Evolutionary conservation across 768 basidiomycete species (phyloP).

Genomic region (Albatrellus ellisii): DNA sequence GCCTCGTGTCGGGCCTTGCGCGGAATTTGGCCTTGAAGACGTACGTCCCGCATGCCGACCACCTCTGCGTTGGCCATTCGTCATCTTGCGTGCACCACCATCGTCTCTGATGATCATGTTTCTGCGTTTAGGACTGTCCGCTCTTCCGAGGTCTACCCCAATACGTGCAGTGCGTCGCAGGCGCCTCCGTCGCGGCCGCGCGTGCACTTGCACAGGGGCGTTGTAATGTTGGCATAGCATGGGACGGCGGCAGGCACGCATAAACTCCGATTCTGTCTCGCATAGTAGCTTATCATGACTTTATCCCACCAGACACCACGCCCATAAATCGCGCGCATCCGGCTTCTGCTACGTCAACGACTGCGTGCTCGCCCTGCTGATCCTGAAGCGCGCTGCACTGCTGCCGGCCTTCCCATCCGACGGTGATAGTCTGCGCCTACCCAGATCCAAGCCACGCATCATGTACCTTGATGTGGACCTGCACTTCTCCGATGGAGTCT

Average conservation of each 20-base stretch:
- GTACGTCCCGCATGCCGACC: constrained; percentile 24
- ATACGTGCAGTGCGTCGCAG: constrained; percentile 63
- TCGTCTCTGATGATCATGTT: neutral
- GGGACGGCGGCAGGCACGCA: constrained; percentile 85
- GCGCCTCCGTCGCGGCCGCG: constrained; percentile 67
- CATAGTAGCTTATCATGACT: neutral
- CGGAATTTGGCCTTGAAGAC: constrained; percentile 47
- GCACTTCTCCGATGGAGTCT: constrained; percentile 85
- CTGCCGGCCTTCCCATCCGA: constrained; percentile 1
- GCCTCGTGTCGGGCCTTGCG: constrained; percentile 11
- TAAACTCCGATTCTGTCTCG: too few relatives aligned
- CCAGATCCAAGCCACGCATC: constrained; percentile 41
- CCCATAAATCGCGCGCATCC: constrained; percentile 60
- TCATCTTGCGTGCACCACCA: neutral
- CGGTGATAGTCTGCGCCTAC: neutral
- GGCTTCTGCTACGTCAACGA: constrained; percentile 96
- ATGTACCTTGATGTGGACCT: constrained; percentile 92
- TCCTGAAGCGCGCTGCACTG: constrained; percentile 34
- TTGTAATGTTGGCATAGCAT: constrained; percentile 60
- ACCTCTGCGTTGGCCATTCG: neutral
- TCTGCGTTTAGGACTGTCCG: constrained; percentile 58
- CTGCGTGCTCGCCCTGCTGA: constrained; percentile 68
- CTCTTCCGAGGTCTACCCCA: constrained; percentile 52
- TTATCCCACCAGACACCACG: constrained; percentile 53
- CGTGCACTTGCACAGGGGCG: constrained; percentile 36